phyloP scores from a whole-genome alignment of 257 asterid species.

The Perilla frutescens region DNA sequence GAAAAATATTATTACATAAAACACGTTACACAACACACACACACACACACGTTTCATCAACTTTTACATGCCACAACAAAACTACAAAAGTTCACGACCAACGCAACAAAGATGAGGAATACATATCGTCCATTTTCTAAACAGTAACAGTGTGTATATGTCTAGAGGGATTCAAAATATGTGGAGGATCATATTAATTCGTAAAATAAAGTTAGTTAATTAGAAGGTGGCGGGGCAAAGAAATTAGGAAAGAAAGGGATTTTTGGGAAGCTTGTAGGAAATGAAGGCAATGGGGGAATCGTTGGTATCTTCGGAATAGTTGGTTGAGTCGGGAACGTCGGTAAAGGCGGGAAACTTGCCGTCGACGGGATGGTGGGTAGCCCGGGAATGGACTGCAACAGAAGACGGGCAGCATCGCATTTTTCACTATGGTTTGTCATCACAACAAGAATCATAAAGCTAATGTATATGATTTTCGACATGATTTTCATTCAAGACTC shows the following conservation, averaged over 20 bases:
- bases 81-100: neutral
- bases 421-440: slow-evolving; percentile 26
- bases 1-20: neutral
- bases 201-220: neutral
- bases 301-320: slow-evolving; percentile 34
- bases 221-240: slow-evolving; percentile 41
- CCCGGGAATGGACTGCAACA: slow-evolving; percentile 37
- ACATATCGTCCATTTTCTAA: neutral
- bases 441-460: slow-evolving; percentile 27
- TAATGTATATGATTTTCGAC: neutral
- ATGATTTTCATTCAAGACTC: neutral
- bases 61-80: neutral
- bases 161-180: neutral
- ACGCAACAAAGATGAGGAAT: neutral
- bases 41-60: neutral
- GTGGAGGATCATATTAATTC: neutral
- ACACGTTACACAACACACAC: neutral
- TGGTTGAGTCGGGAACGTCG: slow-evolving; percentile 33
- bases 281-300: slow-evolving; percentile 29
- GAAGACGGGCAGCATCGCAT: slow-evolving; percentile 39
- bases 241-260: slow-evolving; percentile 35
- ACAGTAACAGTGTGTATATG: too few relatives aligned
- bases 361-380: slow-evolving; percentile 32
- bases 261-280: slow-evolving; percentile 34
- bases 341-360: slow-evolving; percentile 31